Evolutionary conservation across 208 protist species (phyloP).

Genomic region (Leishmania gerbilli): DNA sequence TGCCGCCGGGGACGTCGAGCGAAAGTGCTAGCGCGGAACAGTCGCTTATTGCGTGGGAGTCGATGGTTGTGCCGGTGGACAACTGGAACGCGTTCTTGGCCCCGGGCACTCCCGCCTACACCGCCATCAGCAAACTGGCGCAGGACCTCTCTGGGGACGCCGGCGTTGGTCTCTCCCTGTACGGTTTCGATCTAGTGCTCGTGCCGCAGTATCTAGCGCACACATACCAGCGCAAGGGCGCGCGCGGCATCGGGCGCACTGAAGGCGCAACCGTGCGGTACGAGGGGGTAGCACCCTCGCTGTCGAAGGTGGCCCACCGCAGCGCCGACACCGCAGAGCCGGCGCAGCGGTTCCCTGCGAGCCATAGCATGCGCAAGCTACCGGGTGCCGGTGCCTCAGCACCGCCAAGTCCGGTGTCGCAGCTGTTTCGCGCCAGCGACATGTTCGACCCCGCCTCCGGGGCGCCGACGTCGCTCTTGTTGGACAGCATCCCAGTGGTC

Average conservation of each 20-base stretch:
- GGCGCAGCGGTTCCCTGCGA: neutral
- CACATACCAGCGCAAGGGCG: constrained; percentile 27
- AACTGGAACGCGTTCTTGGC: constrained; percentile 64
- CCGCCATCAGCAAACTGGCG: constrained; percentile 41
- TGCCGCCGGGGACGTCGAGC: neutral
- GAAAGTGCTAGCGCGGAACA: neutral
- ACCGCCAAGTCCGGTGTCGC: constrained; percentile 1
- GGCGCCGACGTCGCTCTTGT: constrained; percentile 52
- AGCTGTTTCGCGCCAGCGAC: constrained; percentile 24
- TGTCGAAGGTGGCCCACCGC: neutral
- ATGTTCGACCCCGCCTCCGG: constrained; percentile 75
- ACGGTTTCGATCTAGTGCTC: constrained; percentile 85
- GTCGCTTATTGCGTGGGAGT: constrained; percentile 17
- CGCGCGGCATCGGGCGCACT: constrained; percentile 37
- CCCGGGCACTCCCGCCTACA: constrained; percentile 45
- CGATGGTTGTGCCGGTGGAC: constrained; percentile 26
- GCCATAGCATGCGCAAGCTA: neutral
- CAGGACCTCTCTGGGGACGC: constrained; percentile 32
- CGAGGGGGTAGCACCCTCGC: constrained; percentile 1
- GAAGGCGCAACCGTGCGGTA: constrained; percentile 24
- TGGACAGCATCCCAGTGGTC: constrained; percentile 55
- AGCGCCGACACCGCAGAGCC: neutral
- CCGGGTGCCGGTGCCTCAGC: neutral
- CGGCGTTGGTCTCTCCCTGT: constrained; percentile 61
- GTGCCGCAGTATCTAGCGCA: constrained; percentile 45